Evolutionary conservation across 352 stramenopile species (phyloP).

Genomic region (Phytophthora pistaciae): DNA sequence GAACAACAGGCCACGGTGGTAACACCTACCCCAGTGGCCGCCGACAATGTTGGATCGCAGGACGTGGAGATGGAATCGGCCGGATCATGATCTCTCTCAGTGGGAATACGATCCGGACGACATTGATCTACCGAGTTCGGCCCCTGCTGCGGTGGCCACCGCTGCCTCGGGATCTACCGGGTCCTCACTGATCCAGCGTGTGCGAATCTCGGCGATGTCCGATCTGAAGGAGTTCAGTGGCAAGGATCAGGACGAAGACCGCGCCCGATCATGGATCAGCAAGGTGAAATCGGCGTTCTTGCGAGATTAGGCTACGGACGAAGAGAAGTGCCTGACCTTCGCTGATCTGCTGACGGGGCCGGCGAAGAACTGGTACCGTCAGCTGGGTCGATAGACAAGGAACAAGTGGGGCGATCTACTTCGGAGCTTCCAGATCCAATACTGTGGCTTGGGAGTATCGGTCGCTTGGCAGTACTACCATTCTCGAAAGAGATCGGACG

Average conservation of each 20-base stretch:
- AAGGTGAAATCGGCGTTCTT: constrained; percentile 3
- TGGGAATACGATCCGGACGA: constrained; percentile 1
- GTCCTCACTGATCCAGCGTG: neutral
- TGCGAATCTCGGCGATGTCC: constrained; percentile 1
- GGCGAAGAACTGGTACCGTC: constrained; percentile 7
- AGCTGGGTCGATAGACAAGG: neutral
- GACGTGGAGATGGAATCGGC: too few species aligned
- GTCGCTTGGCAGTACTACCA: neutral
- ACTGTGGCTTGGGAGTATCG: neutral
- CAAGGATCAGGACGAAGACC: constrained; percentile 1
- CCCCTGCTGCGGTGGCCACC: neutral
- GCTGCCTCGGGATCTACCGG: neutral
- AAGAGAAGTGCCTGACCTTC: constrained; percentile 8
- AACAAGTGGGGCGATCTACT: too few species aligned
- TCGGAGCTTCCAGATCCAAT: neutral
- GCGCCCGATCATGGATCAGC: neutral
- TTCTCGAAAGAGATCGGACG: neutral
- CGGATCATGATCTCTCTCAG: neutral
- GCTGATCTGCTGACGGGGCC: neutral
- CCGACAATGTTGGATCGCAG: too few species aligned
- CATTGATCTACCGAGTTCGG: neutral
- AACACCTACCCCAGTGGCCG: too few species aligned
- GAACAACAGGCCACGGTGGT: too few species aligned
- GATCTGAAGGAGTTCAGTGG: constrained; percentile 16
- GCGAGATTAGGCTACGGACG: constrained; percentile 2